A percentile compares a stretch with the other conserved stretches of the same genome.
These are phyloP conservation scores for Hymenochaete sp. DNA, from an alignment of 1,284 basidiomycete species.

Conservation along the genomic window DNA sequence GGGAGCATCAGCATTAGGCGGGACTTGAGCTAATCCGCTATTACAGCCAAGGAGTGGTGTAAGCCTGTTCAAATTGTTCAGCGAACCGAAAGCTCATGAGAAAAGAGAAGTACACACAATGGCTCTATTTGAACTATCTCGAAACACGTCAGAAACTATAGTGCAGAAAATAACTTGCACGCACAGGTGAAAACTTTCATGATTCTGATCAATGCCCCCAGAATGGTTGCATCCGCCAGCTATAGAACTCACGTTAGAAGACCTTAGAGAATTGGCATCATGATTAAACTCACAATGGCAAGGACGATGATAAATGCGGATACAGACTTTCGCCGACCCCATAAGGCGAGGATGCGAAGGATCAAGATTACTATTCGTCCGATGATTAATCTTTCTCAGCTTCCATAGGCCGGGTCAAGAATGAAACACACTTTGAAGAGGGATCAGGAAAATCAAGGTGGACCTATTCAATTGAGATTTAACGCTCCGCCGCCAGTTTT, in stretches of 20 bases:
- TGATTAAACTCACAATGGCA: conserved; percentile 7
- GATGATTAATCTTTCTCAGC: background rate
- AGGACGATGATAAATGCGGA: background rate
- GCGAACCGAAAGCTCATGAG: background rate
- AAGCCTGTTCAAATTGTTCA: background rate
- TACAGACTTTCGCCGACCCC: background rate
- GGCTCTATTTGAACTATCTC: conserved; percentile 1
- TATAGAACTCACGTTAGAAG: background rate
- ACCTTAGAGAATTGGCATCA: background rate
- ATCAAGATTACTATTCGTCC: conserved; percentile 8
- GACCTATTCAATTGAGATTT: conserved; percentile 6
- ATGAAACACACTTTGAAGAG: conserved; percentile 4
- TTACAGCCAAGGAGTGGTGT: conserved; percentile 7
- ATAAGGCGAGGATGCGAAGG: conserved; percentile 5
- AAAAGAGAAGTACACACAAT: background rate
- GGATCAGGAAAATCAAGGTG: conserved; percentile 8
- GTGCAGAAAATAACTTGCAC: background rate
- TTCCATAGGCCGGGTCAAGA: too few species aligned
- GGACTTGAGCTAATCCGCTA: conserved; percentile 3
- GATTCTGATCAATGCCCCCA: conserved; percentile 1
- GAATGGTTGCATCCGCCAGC: conserved; percentile 4
- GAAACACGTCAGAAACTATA: background rate
- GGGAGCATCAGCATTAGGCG: background rate
- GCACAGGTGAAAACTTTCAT: conserved; percentile 5
- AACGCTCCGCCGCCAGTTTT: too few species aligned